Conservation (phyloP, 306 rosid species). For the Medicago ruthenica region DNA sequence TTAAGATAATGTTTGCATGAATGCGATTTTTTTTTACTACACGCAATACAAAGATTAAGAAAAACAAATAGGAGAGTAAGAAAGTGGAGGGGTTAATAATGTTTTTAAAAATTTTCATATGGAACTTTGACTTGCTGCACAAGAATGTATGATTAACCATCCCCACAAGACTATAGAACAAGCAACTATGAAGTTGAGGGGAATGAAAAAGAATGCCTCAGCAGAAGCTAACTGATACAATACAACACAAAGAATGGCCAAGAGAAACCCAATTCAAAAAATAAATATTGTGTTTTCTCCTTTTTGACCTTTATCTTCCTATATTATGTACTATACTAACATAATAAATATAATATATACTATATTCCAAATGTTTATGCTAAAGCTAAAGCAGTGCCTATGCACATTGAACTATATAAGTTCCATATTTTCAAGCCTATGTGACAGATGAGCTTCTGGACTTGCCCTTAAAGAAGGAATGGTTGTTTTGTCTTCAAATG, state of each 20-base stretch:
- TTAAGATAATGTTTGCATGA: too few species aligned
- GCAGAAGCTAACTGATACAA: slow-evolving; percentile 1
- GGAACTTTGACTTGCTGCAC: slow-evolving; percentile 31
- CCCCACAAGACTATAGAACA: slow-evolving; percentile 9
- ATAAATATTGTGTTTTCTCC: slow-evolving; percentile 36
- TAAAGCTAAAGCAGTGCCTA: too few species aligned
- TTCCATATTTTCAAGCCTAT: slow-evolving; percentile 61
- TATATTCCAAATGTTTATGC: background rate
- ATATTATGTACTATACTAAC: slow-evolving; percentile 20
- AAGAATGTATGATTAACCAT: slow-evolving; percentile 31
- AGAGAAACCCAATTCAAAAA: slow-evolving; percentile 18
- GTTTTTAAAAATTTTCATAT: background rate
- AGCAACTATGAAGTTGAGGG: slow-evolving; percentile 2
- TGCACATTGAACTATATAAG: slow-evolving; percentile 18
- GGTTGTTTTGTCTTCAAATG: slow-evolving; percentile 42
- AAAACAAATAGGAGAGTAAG: too few species aligned
- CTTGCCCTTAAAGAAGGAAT: slow-evolving; percentile 79
- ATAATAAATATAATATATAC: background rate
- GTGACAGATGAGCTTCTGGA: slow-evolving; percentile 60
- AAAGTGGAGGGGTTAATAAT: background rate
- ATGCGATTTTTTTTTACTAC: too few species aligned
- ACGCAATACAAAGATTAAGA: too few species aligned
- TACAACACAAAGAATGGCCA: slow-evolving; percentile 32
- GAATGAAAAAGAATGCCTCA: slow-evolving; percentile 34
- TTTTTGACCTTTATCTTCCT: slow-evolving; percentile 39